Conservation (phyloP, 768 basidiomycete species). For the Tephrocybe rancida region DNA sequence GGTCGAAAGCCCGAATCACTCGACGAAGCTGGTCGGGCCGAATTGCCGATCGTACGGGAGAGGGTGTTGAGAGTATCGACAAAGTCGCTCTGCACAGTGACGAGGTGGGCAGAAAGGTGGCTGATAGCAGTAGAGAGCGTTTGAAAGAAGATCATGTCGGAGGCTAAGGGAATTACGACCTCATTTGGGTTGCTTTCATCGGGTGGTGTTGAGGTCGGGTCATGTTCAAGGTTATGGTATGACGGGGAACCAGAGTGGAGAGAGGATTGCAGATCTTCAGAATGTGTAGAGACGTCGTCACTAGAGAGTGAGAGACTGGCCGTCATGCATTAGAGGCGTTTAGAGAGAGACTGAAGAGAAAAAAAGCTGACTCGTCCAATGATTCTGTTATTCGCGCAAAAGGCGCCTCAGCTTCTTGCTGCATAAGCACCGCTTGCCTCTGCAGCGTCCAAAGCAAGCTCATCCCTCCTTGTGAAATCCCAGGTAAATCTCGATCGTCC, state of each 20-base stretch:
- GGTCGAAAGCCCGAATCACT: conserved; percentile 39
- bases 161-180: conserved; percentile 76
- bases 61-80: conserved; percentile 38
- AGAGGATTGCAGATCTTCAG: background rate
- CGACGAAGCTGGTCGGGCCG: conserved; percentile 46
- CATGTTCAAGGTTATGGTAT: no score
- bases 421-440: conserved; percentile 6
- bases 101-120: conserved; percentile 52
- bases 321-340: background rate
- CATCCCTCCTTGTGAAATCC: conserved; percentile 5
- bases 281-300: background rate
- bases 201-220: no score
- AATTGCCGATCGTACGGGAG: conserved; percentile 38
- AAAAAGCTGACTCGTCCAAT: conserved; percentile 8
- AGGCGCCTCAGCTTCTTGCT: conserved; percentile 1
- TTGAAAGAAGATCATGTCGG: conserved; percentile 81
- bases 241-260: background rate
- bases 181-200: conserved; percentile 36
- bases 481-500: background rate
- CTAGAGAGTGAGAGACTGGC: background rate
- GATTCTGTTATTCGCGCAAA: conserved; percentile 7
- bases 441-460: conserved; percentile 27
- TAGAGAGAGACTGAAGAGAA: background rate
- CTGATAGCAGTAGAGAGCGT: conserved; percentile 65
- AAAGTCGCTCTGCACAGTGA: conserved; percentile 53